Conservation (phyloP, 441 rosid species). For the Cnidoscolus chayamansa region DNA sequence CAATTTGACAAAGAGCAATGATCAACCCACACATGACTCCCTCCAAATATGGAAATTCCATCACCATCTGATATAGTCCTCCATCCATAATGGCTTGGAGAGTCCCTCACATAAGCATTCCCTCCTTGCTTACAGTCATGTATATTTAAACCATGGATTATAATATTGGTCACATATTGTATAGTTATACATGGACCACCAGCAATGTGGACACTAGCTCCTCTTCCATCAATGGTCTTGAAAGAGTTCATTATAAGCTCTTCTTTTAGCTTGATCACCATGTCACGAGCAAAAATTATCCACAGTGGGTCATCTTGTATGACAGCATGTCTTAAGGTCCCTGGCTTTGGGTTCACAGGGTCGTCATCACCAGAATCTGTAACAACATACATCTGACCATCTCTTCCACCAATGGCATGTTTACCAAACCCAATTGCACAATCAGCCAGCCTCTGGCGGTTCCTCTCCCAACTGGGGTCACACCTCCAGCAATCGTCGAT, state of each 20-base stretch:
- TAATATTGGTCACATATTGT: constrained; percentile 83
- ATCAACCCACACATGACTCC: constrained; percentile 87
- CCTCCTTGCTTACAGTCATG: constrained; percentile 92
- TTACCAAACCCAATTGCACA: constrained; percentile 92
- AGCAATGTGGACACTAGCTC: constrained; percentile 79
- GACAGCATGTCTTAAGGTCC: constrained; percentile 72
- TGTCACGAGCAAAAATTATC: constrained; percentile 76
- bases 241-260: constrained; percentile 85
- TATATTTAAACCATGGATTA: constrained; percentile 74
- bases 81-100: constrained; percentile 70
- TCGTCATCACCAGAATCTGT: constrained; percentile 60
- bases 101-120: constrained; percentile 67
- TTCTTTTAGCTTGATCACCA: constrained; percentile 74
- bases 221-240: constrained; percentile 86
- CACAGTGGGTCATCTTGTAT: constrained; percentile 76
- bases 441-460: constrained; percentile 66
- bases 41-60: constrained; percentile 81
- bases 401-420: constrained; percentile 75
- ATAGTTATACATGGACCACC: constrained; percentile 92
- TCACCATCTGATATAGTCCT: constrained; percentile 86
- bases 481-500: constrained; percentile 94
- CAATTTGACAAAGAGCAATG: constrained; percentile 80
- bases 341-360: constrained; percentile 69
- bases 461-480: constrained; percentile 72
- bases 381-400: constrained; percentile 71